Percentiles rank a stretch among this genome's conserved stretches.
Conservation (phyloP, 495 filamentous ascomycete species). For the Podospora pseudoanserina region DNA sequence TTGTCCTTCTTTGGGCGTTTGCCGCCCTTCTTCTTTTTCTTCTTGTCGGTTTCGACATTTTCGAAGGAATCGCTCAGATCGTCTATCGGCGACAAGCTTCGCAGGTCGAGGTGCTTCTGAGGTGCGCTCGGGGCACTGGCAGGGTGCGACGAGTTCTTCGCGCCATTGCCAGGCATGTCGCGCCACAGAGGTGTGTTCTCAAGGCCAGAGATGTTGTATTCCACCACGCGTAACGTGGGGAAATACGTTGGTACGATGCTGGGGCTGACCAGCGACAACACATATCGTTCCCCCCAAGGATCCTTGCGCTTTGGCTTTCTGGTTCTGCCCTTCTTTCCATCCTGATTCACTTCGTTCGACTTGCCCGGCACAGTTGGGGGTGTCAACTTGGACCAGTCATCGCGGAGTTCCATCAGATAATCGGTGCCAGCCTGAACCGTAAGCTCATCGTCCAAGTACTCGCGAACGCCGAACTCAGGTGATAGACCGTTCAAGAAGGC, state of each 20-base stretch:
- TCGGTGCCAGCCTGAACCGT: conserved; percentile 61
- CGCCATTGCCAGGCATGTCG: conserved; percentile 20
- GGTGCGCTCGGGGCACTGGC: conserved; percentile 4
- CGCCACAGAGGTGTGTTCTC: conserved; percentile 51
- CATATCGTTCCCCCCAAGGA: conserved; percentile 76
- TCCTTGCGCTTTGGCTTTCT: conserved; percentile 42
- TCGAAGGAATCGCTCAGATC: conserved; percentile 9
- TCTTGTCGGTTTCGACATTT: conserved; percentile 19
- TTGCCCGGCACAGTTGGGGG: conserved; percentile 39
- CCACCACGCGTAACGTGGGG: conserved; percentile 77
- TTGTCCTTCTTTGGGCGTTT: conserved; percentile 52
- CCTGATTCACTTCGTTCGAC: conserved; percentile 33
- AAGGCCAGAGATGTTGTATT: conserved; percentile 89
- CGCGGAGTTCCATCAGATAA: conserved; percentile 76
- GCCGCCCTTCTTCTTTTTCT: conserved; percentile 45
- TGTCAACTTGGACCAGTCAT: conserved; percentile 72
- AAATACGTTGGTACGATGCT: conserved; percentile 94
- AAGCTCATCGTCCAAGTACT: conserved; percentile 52
- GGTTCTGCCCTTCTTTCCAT: conserved; percentile 38
- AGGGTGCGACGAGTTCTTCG: conserved; percentile 4
- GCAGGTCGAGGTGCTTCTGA: conserved; percentile 26
- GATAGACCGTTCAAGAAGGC: conserved; percentile 45
- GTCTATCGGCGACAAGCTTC: background rate
- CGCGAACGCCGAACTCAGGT: conserved; percentile 27
- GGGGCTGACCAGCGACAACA: conserved; percentile 70